Evolutionary conservation across 2,329 filamentous ascomycete species (phyloP).

Genomic region (Xylaria sp.): DNA sequence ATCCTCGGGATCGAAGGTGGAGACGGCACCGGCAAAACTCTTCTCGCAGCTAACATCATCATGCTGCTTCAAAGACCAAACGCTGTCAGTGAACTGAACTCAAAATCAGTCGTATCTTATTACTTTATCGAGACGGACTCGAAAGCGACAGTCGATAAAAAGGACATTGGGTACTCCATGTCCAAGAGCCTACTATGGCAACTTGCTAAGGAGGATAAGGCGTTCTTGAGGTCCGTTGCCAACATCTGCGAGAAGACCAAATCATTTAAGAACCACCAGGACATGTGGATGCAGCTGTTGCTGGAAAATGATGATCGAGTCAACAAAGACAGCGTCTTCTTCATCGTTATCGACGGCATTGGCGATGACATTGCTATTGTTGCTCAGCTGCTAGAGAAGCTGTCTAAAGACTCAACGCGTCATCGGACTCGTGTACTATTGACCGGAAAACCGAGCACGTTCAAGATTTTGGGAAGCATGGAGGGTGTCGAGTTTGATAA

Average conservation of each 20-base stretch:
- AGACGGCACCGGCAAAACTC: constrained; percentile 6
- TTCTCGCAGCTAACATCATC: not conserved
- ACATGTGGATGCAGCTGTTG: constrained; percentile 2
- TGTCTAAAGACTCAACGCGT: not conserved
- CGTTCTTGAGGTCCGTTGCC: not conserved
- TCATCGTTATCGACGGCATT: not conserved
- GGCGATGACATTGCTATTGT: not conserved
- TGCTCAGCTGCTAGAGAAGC: not conserved
- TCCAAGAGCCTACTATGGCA: constrained; percentile 5
- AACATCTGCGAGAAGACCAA: constrained; percentile 1
- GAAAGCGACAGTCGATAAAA: not conserved
- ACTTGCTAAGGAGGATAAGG: not conserved
- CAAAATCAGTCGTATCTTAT: not conserved
- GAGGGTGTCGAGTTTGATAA: not conserved
- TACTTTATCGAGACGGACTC: constrained; percentile 4
- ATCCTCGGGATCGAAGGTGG: constrained; percentile 5
- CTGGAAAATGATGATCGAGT: constrained; percentile 2
- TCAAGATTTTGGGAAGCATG: not conserved
- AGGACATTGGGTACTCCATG: not conserved
- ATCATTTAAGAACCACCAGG: not conserved
- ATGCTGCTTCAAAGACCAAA: not conserved
- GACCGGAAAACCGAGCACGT: constrained; percentile 1
- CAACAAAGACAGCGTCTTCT: constrained; percentile 5
- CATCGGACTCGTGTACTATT: constrained; percentile 3
- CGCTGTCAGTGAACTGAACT: not conserved